Base-by-base conservation (phyloP, 2,329 filamentous ascomycete genomes). In the Scopulariopsis brevicaulis region DNA sequence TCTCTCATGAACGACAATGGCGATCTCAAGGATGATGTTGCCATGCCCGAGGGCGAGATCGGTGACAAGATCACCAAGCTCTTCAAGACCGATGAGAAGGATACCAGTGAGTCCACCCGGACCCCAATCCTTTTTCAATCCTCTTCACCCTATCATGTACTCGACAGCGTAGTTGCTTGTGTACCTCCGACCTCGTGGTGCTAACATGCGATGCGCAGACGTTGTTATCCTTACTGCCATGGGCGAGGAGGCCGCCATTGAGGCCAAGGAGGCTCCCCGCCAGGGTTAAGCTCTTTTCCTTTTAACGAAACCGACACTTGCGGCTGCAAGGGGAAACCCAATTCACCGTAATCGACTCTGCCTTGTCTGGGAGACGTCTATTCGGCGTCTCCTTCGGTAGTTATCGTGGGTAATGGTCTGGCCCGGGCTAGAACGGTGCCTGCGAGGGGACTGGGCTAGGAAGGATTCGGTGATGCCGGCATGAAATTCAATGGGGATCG, bases 141-240 rank as follows among this genome's bases (percentile, higher is more conserved):
- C 7, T 48, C 10, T n/a, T 48, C 12, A 15, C 4, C 28, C 37
- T 15, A 15, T 18, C 37, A 4, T 10, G 43, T 48, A 48, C 15
- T 15, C n/a, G n/a, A 48, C 7, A 8, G 4, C 4, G 52, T 2
- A 32, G 4, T 25, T 32, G 20, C 22, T 18, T n/a, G 2, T 6
- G 7, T 12, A 24, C 22, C 28, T 22, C 61, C 66, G 56, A 65
- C 54, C 6, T 12, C 15, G 4, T 10, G 3, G 10, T 32, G 56
- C 64, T 71, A 63, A 70, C 54, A 34, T 32, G 11, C 57, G n/a
- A 37, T n/a, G 35, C 6, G 10, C 43, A 96, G 91, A 91, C 77
- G 87, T 97, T 69, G 87, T 93, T 68, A 85, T 99, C 73, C 88
- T 96, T 72, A 89, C 90, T 69, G 85, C 94, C 73, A 99, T 99